Evolutionary conservation across 768 basidiomycete species (phyloP).

Genomic region (Suillus discolor): DNA sequence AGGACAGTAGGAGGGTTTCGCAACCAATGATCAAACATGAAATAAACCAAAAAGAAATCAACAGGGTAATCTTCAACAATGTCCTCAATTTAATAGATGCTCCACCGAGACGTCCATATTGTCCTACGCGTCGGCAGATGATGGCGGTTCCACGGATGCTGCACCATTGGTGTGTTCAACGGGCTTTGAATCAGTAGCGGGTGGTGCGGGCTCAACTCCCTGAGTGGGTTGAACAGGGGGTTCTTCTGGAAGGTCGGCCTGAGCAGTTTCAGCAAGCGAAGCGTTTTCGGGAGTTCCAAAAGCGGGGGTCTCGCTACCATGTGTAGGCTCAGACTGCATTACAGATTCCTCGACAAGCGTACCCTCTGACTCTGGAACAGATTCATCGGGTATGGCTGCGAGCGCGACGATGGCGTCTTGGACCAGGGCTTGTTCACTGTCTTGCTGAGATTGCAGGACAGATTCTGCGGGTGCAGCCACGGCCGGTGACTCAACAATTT

Average conservation of each 20-base stretch:
- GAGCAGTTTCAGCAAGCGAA: not conserved
- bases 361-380: not conserved
- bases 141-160: not conserved
- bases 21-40: conserved; percentile 7
- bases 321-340: not conserved
- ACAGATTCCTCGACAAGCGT: not conserved
- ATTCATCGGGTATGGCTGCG: conserved; percentile 13
- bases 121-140: not conserved
- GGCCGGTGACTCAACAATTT: conserved; percentile 11
- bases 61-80: conserved; percentile 4
- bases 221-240: not conserved
- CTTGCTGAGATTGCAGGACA: not conserved
- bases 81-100: not conserved
- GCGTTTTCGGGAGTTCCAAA: conserved; percentile 9
- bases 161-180: not conserved
- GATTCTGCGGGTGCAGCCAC: conserved; percentile 1
- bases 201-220: not conserved
- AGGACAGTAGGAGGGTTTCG: conserved; percentile 7
- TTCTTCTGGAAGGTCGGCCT: conserved; percentile 1
- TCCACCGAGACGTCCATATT: conserved; percentile 1
- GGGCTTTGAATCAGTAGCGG: not conserved
- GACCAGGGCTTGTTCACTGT: not conserved
- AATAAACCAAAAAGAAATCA: not conserved
- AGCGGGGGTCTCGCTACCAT: not conserved
- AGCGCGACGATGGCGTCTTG: conserved; percentile 20